A percentile compares a stretch with the other conserved stretches of the same genome.
These are phyloP conservation scores for Eucalyptus cloeziana DNA, from an alignment of 345 rosid genomes.

Conservation along the genomic window DNA sequence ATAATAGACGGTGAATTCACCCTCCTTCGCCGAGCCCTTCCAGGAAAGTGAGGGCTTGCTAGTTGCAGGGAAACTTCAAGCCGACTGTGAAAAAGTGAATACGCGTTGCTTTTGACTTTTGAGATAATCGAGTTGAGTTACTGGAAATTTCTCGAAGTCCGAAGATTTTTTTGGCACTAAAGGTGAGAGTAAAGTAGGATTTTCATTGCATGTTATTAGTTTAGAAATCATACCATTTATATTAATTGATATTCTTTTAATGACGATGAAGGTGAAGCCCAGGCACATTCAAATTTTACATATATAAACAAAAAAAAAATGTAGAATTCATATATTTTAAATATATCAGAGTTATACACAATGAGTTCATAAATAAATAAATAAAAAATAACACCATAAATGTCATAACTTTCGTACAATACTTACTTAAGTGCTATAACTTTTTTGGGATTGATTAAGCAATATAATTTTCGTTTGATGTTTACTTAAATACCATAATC, in stretches of 20 bases:
- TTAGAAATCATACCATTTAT: background rate
- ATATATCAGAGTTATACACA: accelerated
- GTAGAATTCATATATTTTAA: too few relatives aligned
- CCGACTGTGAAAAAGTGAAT: accelerated
- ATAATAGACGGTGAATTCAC: background rate
- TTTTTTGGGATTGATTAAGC: too few relatives aligned
- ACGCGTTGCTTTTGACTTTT: background rate
- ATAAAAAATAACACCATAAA: accelerated
- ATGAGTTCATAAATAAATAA: accelerated
- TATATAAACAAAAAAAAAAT: too few relatives aligned
- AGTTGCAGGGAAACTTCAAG: background rate
- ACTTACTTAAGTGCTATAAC: too few relatives aligned
- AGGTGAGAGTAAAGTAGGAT: background rate
- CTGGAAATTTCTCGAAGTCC: background rate
- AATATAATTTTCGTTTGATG: too few relatives aligned
- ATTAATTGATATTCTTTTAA: background rate
- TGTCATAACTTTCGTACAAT: too few relatives aligned
- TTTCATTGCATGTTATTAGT: background rate
- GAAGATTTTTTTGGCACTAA: accelerated
- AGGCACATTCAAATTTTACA: too few relatives aligned
- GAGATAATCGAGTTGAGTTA: too few relatives aligned
- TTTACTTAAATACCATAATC: accelerated
- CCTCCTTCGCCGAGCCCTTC: background rate
- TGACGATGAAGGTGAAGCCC: background rate
- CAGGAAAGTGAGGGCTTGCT: background rate